Evolutionary conservation across 2,329 filamentous ascomycete genomes (phyloP).

Genomic region (Microascus cirrosus): DNA sequence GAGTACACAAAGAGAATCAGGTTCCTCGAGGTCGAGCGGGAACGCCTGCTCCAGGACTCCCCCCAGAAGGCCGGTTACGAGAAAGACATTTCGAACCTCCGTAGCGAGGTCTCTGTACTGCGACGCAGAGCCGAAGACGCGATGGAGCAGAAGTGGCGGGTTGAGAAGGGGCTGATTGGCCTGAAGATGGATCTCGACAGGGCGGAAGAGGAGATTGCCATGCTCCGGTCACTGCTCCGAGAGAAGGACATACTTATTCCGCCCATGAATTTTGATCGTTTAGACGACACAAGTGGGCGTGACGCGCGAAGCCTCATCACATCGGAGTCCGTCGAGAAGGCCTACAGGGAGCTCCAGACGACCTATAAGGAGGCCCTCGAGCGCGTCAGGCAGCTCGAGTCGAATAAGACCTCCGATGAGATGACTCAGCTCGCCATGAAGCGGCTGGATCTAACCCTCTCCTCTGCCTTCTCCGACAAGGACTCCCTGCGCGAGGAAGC

Average conservation of each 20-base stretch:
- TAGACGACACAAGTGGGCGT: slow-evolving; percentile 19
- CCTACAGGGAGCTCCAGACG: slow-evolving; percentile 66
- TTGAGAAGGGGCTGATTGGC: slow-evolving; percentile 78
- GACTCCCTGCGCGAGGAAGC: slow-evolving; percentile 60
- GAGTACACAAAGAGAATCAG: slow-evolving; percentile 75
- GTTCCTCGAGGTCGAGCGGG: slow-evolving; percentile 66
- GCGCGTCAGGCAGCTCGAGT: slow-evolving; percentile 54
- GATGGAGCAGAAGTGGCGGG: slow-evolving; percentile 90
- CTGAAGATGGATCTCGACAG: slow-evolving; percentile 95
- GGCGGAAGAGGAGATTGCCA: slow-evolving; percentile 82
- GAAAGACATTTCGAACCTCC: slow-evolving; percentile 66
- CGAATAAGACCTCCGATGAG: slow-evolving; percentile 35
- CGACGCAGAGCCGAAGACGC: slow-evolving; percentile 86
- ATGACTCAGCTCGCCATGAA: slow-evolving; percentile 52
- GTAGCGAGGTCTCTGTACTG: slow-evolving; percentile 74
- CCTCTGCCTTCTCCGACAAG: slow-evolving; percentile 58
- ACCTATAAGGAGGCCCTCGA: slow-evolving; percentile 56
- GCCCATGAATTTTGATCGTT: slow-evolving; percentile 38
- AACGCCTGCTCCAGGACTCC: slow-evolving; percentile 56
- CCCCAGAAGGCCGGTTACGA: slow-evolving; percentile 73
- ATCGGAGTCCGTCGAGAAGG: slow-evolving; percentile 60
- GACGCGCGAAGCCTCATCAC: slow-evolving; percentile 32
- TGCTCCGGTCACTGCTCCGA: slow-evolving; percentile 65
- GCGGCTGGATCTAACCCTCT: slow-evolving; percentile 57
- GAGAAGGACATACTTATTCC: slow-evolving; percentile 75